Conservation (phyloP, 1,139 yeast species). For the Yamadazyma blattariae region DNA sequence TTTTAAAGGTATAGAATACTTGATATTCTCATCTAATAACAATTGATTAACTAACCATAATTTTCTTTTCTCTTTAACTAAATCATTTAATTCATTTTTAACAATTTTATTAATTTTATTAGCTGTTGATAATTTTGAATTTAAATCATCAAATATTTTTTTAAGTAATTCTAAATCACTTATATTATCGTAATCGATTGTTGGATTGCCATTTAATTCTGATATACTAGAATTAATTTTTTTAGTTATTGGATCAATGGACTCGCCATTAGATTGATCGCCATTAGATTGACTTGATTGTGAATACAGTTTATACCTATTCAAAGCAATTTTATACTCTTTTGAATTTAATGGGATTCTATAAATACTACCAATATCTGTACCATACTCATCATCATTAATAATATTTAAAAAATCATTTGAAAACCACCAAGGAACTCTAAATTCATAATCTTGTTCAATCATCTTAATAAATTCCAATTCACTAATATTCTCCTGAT, state of each 20-base stretch:
- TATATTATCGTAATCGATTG: constrained; percentile 15
- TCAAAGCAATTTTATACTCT: constrained; percentile 33
- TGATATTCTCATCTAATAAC: constrained; percentile 50
- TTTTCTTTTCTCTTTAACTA: constrained; percentile 33
- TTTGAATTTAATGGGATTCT: constrained; percentile 32
- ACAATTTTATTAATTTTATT: constrained; percentile 47
- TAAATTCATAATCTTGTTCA: constrained; percentile 32
- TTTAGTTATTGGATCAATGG: not conserved
- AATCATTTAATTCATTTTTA: constrained; percentile 31
- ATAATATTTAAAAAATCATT: constrained; percentile 27
- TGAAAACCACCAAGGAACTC: constrained; percentile 46
- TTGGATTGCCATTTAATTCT: constrained; percentile 10
- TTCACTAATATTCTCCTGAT: constrained; percentile 23
- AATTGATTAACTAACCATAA: constrained; percentile 59
- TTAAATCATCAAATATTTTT: constrained; percentile 18
- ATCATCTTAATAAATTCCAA: constrained; percentile 26
- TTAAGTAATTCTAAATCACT: constrained; percentile 19
- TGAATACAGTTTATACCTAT: constrained; percentile 26
- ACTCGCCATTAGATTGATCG: too few relatives aligned
- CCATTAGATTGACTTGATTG: not conserved
- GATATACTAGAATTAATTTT: constrained; percentile 7
- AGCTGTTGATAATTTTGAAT: constrained; percentile 37
- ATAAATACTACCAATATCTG: constrained; percentile 16
- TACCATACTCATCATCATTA: constrained; percentile 11
- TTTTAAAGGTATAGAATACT: constrained; percentile 30